A percentile compares a stretch with the other conserved stretches of the same genome.
Conservation (phyloP, 257 asterid genomes). For the Solanum chiquidenum region DNA sequence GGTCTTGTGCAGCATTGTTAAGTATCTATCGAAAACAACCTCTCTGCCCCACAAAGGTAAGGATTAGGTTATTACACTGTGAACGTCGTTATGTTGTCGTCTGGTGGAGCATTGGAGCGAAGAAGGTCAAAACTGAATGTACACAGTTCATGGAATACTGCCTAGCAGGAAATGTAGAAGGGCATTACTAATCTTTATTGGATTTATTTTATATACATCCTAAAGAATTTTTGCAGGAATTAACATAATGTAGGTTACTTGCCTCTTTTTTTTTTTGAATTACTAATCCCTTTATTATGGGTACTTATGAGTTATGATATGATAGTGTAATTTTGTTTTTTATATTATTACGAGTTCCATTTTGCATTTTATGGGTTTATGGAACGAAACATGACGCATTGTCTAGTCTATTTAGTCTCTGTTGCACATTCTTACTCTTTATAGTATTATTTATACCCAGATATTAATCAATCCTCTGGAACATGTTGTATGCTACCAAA, state of each 20-base stretch:
- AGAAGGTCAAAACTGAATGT: conserved; percentile 38
- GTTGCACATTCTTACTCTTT: too few species aligned
- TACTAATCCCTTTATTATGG: background rate
- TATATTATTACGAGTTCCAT: background rate
- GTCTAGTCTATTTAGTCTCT: too few species aligned
- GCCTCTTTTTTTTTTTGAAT: background rate
- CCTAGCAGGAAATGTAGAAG: conserved; percentile 53
- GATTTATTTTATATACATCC: background rate
- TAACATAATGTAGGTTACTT: background rate
- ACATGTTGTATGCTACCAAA: background rate
- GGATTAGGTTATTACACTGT: background rate
- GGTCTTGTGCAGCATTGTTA: background rate
- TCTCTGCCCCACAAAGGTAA: background rate
- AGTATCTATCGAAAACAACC: background rate
- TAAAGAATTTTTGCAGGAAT: background rate
- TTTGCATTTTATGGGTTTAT: background rate
- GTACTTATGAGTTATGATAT: background rate
- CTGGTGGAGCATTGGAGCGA: conserved; percentile 76
- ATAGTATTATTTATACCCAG: too few species aligned
- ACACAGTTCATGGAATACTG: conserved; percentile 62
- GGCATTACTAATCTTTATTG: conserved; percentile 20
- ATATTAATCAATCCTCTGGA: background rate
- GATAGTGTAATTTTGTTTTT: background rate
- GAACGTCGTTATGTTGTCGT: background rate
- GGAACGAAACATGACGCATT: background rate